Percentiles rank a stretch among this genome's conserved stretches.
Evolutionary conservation across 1,139 yeast genomes (phyloP).

Genomic region (Candida pseudoviswanathii): DNA sequence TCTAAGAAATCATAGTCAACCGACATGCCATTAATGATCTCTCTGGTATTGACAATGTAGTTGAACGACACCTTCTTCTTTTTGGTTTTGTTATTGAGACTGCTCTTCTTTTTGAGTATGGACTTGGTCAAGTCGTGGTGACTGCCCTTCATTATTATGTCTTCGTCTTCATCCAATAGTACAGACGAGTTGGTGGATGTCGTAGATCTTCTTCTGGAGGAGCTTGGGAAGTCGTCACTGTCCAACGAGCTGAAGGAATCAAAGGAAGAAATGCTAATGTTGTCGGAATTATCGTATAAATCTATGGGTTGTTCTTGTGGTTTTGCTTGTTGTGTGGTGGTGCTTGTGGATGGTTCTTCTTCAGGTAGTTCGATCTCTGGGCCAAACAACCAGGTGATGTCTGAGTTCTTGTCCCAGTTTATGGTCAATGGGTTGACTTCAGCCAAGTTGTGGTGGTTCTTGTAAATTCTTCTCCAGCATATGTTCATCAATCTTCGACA

Average conservation of each 20-base stretch:
- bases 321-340: background rate
- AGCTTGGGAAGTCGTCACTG: conserved; percentile 4
- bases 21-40: conserved; percentile 43
- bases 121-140: background rate
- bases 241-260: conserved; percentile 5
- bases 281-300: conserved; percentile 2
- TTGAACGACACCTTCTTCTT: conserved; percentile 40
- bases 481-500: conserved; percentile 36
- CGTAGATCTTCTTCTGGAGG: conserved; percentile 8
- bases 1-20: conserved; percentile 49
- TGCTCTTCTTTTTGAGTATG: conserved; percentile 5
- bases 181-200: conserved; percentile 5
- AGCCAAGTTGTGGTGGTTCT: conserved; percentile 30
- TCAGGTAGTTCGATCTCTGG: conserved; percentile 30
- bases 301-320: background rate
- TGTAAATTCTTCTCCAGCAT: conserved; percentile 46
- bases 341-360: conserved; percentile 2
- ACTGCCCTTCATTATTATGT: conserved; percentile 4
- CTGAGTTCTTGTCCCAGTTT: conserved; percentile 48
- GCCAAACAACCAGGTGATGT: conserved; percentile 50
- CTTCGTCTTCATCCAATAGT: conserved; percentile 12
- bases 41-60: conserved; percentile 45
- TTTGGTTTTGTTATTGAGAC: conserved; percentile 3
- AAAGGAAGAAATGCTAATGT: conserved; percentile 8
- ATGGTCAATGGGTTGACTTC: conserved; percentile 38